Conservation (phyloP, 768 basidiomycete genomes). For the Chalciporus piperatus region DNA sequence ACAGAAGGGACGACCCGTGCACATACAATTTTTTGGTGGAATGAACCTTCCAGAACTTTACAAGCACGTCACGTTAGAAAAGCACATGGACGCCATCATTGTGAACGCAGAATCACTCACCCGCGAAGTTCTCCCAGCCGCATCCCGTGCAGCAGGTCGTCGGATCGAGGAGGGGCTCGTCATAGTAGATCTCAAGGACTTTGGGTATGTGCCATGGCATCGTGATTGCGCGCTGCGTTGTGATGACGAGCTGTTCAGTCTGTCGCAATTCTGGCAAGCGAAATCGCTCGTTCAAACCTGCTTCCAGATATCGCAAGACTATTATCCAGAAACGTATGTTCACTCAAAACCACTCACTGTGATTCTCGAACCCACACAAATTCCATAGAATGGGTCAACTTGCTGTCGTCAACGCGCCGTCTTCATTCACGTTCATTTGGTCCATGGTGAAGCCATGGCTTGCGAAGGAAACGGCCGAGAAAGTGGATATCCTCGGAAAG, state of each 20-base stretch:
- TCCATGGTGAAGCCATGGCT: slow-evolving; percentile 66
- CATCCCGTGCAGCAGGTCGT: slow-evolving; percentile 52
- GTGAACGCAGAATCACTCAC: slow-evolving; percentile 64
- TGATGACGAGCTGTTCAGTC: slow-evolving; percentile 32
- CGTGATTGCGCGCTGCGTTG: background rate
- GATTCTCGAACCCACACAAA: background rate
- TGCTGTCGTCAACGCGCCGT: slow-evolving; percentile 68
- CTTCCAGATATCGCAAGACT: slow-evolving; percentile 77
- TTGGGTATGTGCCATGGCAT: slow-evolving; percentile 45
- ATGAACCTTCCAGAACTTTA: slow-evolving; percentile 59
- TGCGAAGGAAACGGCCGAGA: slow-evolving; percentile 66
- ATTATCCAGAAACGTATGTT: slow-evolving; percentile 71
- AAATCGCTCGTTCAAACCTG: slow-evolving; percentile 57
- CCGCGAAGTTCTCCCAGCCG: slow-evolving; percentile 66
- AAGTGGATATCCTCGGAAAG: slow-evolving; percentile 62
- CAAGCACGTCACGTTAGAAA: slow-evolving; percentile 54
- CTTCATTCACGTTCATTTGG: slow-evolving; percentile 75
- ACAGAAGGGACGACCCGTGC: slow-evolving; percentile 69
- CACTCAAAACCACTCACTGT: background rate
- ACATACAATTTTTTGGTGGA: slow-evolving; percentile 61
- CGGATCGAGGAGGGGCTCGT: slow-evolving; percentile 53
- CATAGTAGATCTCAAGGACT: slow-evolving; percentile 69
- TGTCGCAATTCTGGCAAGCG: slow-evolving; percentile 75
- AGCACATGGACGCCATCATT: slow-evolving; percentile 60
- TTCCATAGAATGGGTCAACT: slow-evolving; percentile 65